Conservation (phyloP, 495 filamentous ascomycete species). For the Talaromyces borbonicus region DNA sequence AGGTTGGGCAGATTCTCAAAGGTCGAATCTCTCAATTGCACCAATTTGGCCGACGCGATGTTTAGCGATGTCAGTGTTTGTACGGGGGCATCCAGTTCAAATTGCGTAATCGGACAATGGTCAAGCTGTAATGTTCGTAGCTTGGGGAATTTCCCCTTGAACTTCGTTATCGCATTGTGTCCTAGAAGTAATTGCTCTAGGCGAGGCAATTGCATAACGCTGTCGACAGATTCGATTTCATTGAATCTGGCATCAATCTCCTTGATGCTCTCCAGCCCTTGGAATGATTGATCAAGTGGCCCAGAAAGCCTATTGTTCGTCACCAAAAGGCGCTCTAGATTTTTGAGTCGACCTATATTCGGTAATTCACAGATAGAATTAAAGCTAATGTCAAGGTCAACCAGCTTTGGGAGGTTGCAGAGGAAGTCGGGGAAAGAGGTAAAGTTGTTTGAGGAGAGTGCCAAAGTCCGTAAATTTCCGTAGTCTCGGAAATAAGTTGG, state of each 20-base stretch:
- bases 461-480: constrained; percentile 65
- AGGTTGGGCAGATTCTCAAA: constrained; percentile 83
- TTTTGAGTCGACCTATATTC: constrained; percentile 64
- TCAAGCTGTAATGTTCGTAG: constrained; percentile 78
- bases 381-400: constrained; percentile 96
- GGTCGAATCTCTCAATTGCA: constrained; percentile 70
- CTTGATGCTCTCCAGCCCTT: constrained; percentile 62
- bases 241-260: constrained; percentile 96
- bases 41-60: constrained; percentile 76
- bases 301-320: constrained; percentile 86
- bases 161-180: constrained; percentile 84
- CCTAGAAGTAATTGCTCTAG: constrained; percentile 79
- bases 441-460: constrained; percentile 86
- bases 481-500: constrained; percentile 76
- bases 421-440: constrained; percentile 76
- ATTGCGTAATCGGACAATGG: constrained; percentile 87
- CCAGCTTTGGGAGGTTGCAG: constrained; percentile 68
- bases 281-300: constrained; percentile 59
- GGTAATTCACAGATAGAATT: constrained; percentile 75
- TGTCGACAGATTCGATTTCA: constrained; percentile 71
- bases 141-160: constrained; percentile 74
- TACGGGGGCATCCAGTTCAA: constrained; percentile 66
- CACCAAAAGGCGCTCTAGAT: constrained; percentile 82
- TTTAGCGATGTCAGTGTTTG: constrained; percentile 78
- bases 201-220: constrained; percentile 69